Evolutionary conservation across 106 monocot genomes (phyloP), one percentile per base, ranked within the genome.

Genomic region (Dioscorea dumetorum): DNA sequence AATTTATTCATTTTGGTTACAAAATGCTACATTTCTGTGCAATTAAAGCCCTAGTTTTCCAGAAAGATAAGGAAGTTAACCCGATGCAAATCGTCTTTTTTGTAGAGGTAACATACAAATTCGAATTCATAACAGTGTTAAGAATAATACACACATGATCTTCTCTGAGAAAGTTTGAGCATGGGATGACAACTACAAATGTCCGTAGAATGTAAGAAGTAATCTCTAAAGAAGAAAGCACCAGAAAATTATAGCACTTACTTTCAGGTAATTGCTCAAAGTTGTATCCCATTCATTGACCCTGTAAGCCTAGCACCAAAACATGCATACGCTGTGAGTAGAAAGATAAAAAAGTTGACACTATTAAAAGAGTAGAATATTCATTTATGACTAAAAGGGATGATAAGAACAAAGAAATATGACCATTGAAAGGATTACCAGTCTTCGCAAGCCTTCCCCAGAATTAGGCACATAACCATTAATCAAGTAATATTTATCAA

Each of bases 191-290:
- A 41, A 41, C 41, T 41, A 41, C 41, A 5, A 6, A 6, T 10
- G 41, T 3, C 9, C 6, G 41, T 41, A 41, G 6, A 6, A n/a
- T 41, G 41, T 8, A 41, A 41, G 41, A 41, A 41, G 6, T 41
- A 41, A 10, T 10, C 6, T 8, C 41, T 41, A 57, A n/a, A 14
- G 24, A 10, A 50, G 53, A 15, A 19, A 54, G 23, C 57, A 24
- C 1, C 1, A 23, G 15, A 18, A 11, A 24, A 1, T 13, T 69
- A 33, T 12, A 54, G 22, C 20, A 49, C 82, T 73, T 85, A 94
- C 94, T 76, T 95, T 95, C 85, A 95, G 81, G 76, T 95, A 83
- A 65, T 75, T 85, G 76, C 94, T 78, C 60, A 95, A 88, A 79
- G 79, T 71, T 62, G 82, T 75, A 73, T 95, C 90, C 94, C 94